Evolutionary conservation across 768 basidiomycete genomes (phyloP), one percentile per base, ranked within the genome.

Genomic region (Pleurotus pulmonarius): DNA sequence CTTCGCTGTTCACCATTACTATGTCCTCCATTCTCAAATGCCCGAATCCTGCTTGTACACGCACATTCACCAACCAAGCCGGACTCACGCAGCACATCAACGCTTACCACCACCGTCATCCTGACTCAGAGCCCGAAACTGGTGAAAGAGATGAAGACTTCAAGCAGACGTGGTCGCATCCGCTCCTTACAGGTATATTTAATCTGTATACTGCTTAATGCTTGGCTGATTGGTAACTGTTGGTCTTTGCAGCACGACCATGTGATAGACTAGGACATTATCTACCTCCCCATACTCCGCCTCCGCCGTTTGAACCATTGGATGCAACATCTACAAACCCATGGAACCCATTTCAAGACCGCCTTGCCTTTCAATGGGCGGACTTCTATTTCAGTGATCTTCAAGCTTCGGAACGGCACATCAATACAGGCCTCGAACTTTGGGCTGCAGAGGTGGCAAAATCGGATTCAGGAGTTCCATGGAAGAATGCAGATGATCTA

Each of bases 321-420:
- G 54, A 47, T 46, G 37, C 41, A 20, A 40, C 8, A 29, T 12
- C 37, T 4, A 34, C 13, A 12, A 67, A 65, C 48, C 46, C 61
- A 3, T 73, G 65, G 64, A 58, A 24, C 11, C 70, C 70, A 37
- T 72, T 71, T 46, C 3, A 56, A 22, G 61, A 63, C 40, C 54
- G 63, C 1, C 5, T 64, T 0, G 60, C 61, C 2, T 73, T 72
- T 53, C 65, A 72, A 18, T 69, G 55, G n/a, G 68, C 71, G 0
- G 26, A 69, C 15, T 63, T 65, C 46, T 61, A 65, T 25, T 71
- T 63, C 54, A 61, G 65, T 5, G 29, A 63, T 39, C 49, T 67
- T 18, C 65, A 70, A 52, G 61, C 57, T 6, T 69, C 68, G 22
- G 60, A 58, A 44, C 39, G 22, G 8, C 39, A 62, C 2, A 65